phyloP scores from a whole-genome alignment of 2,329 filamentous ascomycete genomes.

The Ascochyta clinopodiicola region DNA sequence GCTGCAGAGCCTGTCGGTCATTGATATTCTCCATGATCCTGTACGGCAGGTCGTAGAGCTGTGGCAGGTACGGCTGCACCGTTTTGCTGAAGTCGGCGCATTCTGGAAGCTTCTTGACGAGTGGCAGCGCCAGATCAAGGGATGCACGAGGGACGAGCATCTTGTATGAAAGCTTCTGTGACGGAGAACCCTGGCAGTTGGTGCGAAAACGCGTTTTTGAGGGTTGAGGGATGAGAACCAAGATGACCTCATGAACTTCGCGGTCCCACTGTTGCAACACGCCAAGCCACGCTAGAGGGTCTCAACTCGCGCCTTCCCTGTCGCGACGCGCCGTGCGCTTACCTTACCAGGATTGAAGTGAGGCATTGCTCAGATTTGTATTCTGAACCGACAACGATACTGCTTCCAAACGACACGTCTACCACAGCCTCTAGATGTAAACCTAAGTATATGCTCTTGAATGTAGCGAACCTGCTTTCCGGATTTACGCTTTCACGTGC shows the following conservation, averaged over 20 bases:
- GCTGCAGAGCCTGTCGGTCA: conserved; percentile 67
- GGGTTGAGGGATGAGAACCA: neutral
- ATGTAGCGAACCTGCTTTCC: too few species aligned
- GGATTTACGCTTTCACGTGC: conserved; percentile 42
- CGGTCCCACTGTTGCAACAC: conserved; percentile 12
- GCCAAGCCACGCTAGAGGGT: conserved; percentile 9
- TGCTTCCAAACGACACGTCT: too few species aligned
- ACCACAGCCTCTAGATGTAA: too few species aligned
- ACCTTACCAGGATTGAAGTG: too few species aligned
- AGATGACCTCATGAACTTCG: conserved; percentile 32
- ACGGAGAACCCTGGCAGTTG: neutral
- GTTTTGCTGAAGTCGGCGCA: conserved; percentile 78
- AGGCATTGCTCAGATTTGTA: too few species aligned
- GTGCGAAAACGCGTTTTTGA: neutral
- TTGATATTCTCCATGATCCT: conserved; percentile 62
- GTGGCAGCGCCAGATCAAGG: conserved; percentile 64
- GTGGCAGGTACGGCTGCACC: conserved; percentile 78
- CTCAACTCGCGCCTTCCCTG: conserved; percentile 26
- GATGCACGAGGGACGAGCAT: conserved; percentile 54
- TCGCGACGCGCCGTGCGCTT: conserved; percentile 26
- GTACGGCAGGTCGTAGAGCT: conserved; percentile 57
- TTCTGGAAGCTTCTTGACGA: conserved; percentile 72
- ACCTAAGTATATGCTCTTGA: too few species aligned
- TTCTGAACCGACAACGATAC: too few species aligned
- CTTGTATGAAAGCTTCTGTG: neutral